These are phyloP conservation scores for Brassica napus DNA, from an alignment of 345 rosid species.

Conservation along the genomic window DNA sequence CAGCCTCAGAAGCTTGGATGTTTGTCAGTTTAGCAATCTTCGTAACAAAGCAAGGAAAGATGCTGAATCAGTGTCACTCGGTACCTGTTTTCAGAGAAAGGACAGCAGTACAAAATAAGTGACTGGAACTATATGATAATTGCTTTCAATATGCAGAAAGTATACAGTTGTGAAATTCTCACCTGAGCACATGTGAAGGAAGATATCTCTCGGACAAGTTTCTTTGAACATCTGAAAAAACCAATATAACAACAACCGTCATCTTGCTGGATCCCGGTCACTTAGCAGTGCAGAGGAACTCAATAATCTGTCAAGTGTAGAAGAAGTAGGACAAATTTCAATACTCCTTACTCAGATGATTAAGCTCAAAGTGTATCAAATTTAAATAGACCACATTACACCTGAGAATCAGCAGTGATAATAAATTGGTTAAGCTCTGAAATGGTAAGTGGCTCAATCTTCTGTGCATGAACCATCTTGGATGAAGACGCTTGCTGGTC, in stretches of 20 bases:
- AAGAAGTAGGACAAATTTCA: too few relatives aligned
- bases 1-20: neutral
- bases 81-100: neutral
- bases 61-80: neutral
- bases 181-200: neutral
- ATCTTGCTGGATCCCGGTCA: neutral
- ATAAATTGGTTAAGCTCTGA: too few relatives aligned
- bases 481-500: too few relatives aligned
- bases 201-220: neutral
- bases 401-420: too few relatives aligned
- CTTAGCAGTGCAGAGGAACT: too few relatives aligned
- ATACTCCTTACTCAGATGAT: too few relatives aligned
- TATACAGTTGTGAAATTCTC: neutral
- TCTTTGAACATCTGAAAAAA: neutral
- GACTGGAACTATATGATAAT: neutral
- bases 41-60: neutral
- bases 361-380: too few relatives aligned
- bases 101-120: neutral
- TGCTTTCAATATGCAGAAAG: neutral
- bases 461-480: too few relatives aligned
- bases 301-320: too few relatives aligned
- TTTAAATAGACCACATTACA: too few relatives aligned
- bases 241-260: neutral
- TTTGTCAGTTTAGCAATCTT: neutral
- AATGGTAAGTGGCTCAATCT: too few relatives aligned